A percentile compares a stretch with the other conserved stretches of the same genome.
These are phyloP conservation scores for Diaporthe amygdali DNA, from an alignment of 2,329 filamentous ascomycete species.

Conservation along the genomic window DNA sequence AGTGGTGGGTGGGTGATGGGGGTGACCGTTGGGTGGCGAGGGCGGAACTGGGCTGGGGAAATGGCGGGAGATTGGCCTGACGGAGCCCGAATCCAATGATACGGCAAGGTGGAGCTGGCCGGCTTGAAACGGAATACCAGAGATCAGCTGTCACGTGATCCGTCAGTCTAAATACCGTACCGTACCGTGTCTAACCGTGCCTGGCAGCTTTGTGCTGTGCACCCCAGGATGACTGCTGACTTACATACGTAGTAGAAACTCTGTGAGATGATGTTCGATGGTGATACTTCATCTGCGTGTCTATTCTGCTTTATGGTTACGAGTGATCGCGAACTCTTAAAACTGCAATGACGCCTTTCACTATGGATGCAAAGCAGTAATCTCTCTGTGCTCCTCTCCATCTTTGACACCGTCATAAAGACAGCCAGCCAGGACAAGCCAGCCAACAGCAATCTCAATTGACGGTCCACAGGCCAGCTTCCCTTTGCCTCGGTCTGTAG, in stretches of 20 bases:
- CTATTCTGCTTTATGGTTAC: not conserved
- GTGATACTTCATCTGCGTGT: not conserved
- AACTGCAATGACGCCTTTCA: not conserved
- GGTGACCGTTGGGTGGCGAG: not conserved
- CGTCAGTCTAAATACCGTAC: not conserved
- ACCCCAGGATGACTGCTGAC: no score
- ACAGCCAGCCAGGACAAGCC: not conserved
- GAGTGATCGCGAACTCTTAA: constrained; percentile 17
- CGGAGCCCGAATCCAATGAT: not conserved
- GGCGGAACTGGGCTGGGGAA: not conserved
- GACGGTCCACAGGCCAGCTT: not conserved
- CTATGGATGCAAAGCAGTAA: not conserved
- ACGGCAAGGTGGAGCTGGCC: constrained; percentile 9
- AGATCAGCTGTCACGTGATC: constrained; percentile 2
- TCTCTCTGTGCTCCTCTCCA: not conserved
- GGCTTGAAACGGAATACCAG: constrained; percentile 16
- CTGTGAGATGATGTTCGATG: no score
- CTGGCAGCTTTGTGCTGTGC: not conserved
- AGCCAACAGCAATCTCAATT: not conserved
- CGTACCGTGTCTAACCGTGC: not conserved
- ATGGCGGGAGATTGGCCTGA: not conserved
- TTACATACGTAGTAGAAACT: no score
- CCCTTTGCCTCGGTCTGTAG: not conserved
- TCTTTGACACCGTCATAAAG: constrained; percentile 12
- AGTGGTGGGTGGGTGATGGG: constrained; percentile 2